These are phyloP conservation scores for Periglandula ipomoeae DNA, from an alignment of 2,329 filamentous ascomycete genomes.

Conservation along the genomic window DNA sequence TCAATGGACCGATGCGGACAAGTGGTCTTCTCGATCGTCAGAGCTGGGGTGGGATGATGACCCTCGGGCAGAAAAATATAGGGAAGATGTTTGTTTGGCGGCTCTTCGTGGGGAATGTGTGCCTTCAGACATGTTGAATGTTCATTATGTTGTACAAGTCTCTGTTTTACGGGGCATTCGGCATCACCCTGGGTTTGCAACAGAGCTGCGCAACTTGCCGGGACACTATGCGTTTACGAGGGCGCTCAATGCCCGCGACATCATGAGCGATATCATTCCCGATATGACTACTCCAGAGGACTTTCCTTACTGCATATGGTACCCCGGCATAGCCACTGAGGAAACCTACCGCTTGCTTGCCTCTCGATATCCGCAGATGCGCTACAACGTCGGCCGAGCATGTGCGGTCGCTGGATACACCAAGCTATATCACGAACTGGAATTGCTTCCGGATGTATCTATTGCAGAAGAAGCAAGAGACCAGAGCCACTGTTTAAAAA, in stretches of 20 bases:
- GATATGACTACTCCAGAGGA: constrained; percentile 10
- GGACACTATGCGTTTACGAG: not conserved
- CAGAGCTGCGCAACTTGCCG: too few species aligned
- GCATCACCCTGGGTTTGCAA: too few species aligned
- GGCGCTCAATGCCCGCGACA: constrained; percentile 22
- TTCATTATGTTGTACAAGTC: too few species aligned
- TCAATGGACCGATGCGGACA: too few species aligned
- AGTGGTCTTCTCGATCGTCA: too few species aligned
- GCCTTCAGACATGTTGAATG: too few species aligned
- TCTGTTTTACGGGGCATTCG: too few species aligned
- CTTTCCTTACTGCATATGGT: constrained; percentile 32
- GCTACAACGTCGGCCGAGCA: constrained; percentile 28
- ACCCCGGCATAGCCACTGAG: constrained; percentile 26
- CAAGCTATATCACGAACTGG: constrained; percentile 25
- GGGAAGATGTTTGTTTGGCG: too few species aligned
- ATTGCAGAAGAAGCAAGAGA: constrained; percentile 32
- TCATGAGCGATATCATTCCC: constrained; percentile 27
- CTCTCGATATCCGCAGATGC: constrained; percentile 20
- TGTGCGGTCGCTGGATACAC: constrained; percentile 30
- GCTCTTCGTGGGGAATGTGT: too few species aligned
- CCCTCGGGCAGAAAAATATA: too few species aligned
- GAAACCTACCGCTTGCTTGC: constrained; percentile 26
- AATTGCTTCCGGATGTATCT: constrained; percentile 27
- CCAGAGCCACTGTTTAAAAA: constrained; percentile 11
- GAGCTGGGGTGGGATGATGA: too few species aligned